Evolutionary conservation across 805 yeast species (phyloP).

Genomic region (Candida boleticola): DNA sequence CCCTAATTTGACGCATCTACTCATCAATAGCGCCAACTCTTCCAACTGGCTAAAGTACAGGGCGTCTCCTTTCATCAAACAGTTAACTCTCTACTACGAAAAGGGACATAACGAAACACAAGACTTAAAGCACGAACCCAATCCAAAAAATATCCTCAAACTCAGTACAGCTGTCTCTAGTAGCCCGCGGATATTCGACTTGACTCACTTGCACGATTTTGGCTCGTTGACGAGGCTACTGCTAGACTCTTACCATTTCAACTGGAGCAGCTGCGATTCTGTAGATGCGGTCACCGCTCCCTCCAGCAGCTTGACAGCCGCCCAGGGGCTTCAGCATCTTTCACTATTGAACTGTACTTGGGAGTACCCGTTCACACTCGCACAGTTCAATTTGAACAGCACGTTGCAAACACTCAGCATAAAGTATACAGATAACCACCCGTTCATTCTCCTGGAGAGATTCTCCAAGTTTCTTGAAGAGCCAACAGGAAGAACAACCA

Average conservation of each 20-base stretch:
- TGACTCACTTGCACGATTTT: constrained; percentile 44
- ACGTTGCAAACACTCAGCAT: constrained; percentile 22
- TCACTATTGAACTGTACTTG: constrained; percentile 47
- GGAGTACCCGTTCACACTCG: constrained; percentile 53
- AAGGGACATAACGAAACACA: constrained; percentile 16
- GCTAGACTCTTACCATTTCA: constrained; percentile 41
- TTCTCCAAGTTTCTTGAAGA: constrained; percentile 26
- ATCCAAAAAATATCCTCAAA: constrained; percentile 16
- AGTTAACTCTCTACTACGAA: constrained; percentile 27
- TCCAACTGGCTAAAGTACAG: constrained; percentile 44
- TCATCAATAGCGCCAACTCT: constrained; percentile 33
- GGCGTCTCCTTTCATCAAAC: constrained; percentile 13
- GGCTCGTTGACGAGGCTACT: constrained; percentile 27
- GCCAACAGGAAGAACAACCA: constrained; percentile 8
- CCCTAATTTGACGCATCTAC: constrained; percentile 21
- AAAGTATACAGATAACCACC: constrained; percentile 23
- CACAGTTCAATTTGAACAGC: constrained; percentile 28
- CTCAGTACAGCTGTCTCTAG: constrained; percentile 5
- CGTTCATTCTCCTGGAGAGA: constrained; percentile 38
- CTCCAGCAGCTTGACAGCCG: constrained; percentile 2
- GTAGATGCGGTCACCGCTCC: constrained; percentile 2
- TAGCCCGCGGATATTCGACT: constrained; percentile 35
- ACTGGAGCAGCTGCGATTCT: constrained; percentile 30
- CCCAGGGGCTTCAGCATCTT: constrained; percentile 8
- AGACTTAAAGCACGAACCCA: constrained; percentile 7